Evolutionary conservation across 2,329 filamentous ascomycete species (phyloP).

Genomic region (Pseudodiploospora longispora): DNA sequence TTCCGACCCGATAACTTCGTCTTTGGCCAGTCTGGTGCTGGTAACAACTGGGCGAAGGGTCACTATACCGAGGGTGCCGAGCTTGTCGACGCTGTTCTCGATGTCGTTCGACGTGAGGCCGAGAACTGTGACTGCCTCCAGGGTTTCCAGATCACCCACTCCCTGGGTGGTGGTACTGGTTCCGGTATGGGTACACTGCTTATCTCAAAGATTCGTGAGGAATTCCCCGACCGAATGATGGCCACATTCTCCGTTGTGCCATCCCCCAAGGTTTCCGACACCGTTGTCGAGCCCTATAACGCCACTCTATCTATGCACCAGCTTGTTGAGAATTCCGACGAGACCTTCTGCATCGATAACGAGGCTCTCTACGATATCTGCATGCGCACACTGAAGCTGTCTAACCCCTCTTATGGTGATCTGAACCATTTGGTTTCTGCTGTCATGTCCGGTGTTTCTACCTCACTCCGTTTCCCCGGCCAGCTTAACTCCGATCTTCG

Average conservation of each 20-base stretch:
- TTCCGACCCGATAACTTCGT: slow-evolving; percentile 99
- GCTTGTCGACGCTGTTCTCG: slow-evolving; percentile 93
- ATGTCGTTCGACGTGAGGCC: slow-evolving; percentile 95
- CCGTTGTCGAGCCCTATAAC: slow-evolving; percentile 99
- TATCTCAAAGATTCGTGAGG: slow-evolving; percentile 99
- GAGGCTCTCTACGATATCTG: slow-evolving; percentile 99
- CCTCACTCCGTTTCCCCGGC: slow-evolving; percentile 96
- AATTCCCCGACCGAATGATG: slow-evolving; percentile 99
- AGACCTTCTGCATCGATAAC: slow-evolving; percentile 99
- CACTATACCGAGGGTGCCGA: slow-evolving; percentile 99
- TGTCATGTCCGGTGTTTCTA: slow-evolving; percentile 99
- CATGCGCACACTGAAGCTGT: slow-evolving; percentile 99
- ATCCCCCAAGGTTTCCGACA: slow-evolving; percentile 98
- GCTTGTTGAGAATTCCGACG: slow-evolving; percentile 98
- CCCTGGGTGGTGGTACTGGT: slow-evolving; percentile 98
- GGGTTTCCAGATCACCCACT: slow-evolving; percentile 99
- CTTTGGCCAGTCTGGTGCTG: slow-evolving; percentile 97
- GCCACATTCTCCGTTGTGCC: slow-evolving; percentile 98
- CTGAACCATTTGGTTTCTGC: slow-evolving; percentile 98
- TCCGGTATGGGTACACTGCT: slow-evolving; percentile 98
- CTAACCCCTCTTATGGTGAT: slow-evolving; percentile 96
- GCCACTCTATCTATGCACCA: slow-evolving; percentile 98
- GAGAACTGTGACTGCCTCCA: slow-evolving; percentile 98
- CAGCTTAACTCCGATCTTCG: slow-evolving; percentile 99
- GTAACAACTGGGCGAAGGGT: slow-evolving; percentile 99